Evolutionary conservation across 176 grass and related monocot genomes (phyloP), one percentile per base, ranked within the genome.

Genomic region (Cenchrus americanus): DNA sequence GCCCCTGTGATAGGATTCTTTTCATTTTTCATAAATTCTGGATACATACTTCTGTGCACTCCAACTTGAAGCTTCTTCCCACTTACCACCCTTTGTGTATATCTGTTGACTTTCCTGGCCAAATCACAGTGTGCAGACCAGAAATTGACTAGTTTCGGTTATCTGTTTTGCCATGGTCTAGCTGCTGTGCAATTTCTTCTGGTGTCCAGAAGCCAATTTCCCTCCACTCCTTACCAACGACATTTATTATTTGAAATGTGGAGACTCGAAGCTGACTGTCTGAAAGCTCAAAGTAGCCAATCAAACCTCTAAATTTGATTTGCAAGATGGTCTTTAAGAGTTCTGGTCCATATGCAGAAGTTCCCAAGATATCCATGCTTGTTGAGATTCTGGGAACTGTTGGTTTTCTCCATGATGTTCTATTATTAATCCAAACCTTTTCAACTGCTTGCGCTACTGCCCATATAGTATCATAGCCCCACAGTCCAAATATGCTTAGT

Each of bases 391-490:
- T 80, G 49, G 68, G 7, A 22, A 23, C 37, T 62, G 17, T 22
- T 75, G 71, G 75, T 64, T 90, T 80, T 54, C 68, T 3, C 68
- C 78, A 53, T 8, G 42, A 43, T 43, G 42, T 43, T 50, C 26
- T 75, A 30, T 77, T 86, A 17, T 26, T 7, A 62, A 44, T 1
- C 7, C 71, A 76, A 32, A 88, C 40, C 10, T 78, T 68, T 76
- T 59, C 88, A 48, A 73, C 58, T 7, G 86, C 88, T 46, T 76
- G 62, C 17, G 92, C 88, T n/a, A 91, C 15, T 54, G 92, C 78
- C 78, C 79, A 81, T 1, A 88, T 69, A 49, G 88, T 88, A 55
- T 94, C 89, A 78, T 91, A 94, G 10, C 88, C 88, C 83, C 83
- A 81, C 2, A 91, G 14, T 52, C 69, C 83, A 15, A 67, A 81